Evolutionary conservation across 2,329 filamentous ascomycete species (phyloP).

Genomic region (Neonectria sp.): DNA sequence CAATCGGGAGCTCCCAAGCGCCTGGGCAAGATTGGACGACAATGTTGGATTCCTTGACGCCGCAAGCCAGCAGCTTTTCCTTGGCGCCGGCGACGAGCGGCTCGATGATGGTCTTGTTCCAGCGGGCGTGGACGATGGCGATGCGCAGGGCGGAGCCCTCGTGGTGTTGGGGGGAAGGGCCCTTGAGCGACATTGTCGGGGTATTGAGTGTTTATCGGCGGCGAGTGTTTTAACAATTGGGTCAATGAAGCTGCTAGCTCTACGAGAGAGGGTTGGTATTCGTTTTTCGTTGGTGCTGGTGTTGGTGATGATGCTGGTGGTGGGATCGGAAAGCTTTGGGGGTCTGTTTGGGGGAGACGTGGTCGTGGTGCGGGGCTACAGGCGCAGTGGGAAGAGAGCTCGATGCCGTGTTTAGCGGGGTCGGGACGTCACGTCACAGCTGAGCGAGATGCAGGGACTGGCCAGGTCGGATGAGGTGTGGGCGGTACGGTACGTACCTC

Average conservation of each 20-base stretch:
- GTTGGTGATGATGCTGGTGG: conserved; percentile 43
- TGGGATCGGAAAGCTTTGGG: conserved; percentile 22
- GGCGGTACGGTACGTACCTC: conserved; percentile 37
- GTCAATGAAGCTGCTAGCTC: neutral
- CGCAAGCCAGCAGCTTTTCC: conserved; percentile 81
- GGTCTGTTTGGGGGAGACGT: conserved; percentile 13
- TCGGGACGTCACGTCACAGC: conserved; percentile 44
- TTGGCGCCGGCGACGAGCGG: conserved; percentile 86
- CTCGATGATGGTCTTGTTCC: conserved; percentile 92
- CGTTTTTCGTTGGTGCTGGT: neutral
- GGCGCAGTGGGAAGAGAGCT: conserved; percentile 22
- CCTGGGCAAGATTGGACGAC: conserved; percentile 91
- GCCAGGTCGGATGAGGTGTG: neutral
- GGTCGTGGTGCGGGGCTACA: conserved; percentile 42
- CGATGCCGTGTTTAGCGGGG: conserved; percentile 39
- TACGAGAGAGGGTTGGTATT: neutral
- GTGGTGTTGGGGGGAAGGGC: conserved; percentile 70
- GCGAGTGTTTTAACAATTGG: neutral
- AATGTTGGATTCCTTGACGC: conserved; percentile 91
- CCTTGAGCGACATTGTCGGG: conserved; percentile 62
- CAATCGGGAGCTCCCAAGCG: conserved; percentile 94
- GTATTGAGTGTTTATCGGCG: neutral
- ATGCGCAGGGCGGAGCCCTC: conserved; percentile 85
- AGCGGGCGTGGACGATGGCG: conserved; percentile 95
- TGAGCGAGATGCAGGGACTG: conserved; percentile 11